Conservation (phyloP, 208 protist species). For the Porcisia deanei region DNA sequence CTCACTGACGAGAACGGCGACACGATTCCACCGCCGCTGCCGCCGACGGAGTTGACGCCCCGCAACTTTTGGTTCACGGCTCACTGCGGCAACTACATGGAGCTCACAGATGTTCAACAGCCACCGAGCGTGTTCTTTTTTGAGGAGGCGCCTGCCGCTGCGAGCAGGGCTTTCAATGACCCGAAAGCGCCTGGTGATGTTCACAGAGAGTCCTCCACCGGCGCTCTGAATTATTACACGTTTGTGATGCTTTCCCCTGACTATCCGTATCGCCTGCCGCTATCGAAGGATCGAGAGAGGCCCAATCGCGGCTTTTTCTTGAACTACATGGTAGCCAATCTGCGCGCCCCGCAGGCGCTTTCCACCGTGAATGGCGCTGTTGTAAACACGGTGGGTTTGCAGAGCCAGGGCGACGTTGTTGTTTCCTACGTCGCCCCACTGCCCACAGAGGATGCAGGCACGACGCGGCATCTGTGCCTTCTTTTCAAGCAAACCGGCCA, state of each 20-base stretch:
- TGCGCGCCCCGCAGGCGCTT: constrained; percentile 21
- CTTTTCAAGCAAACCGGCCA: constrained; percentile 66
- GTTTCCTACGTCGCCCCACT: constrained; percentile 83
- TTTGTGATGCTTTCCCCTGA: constrained; percentile 88
- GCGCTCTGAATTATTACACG: constrained; percentile 52
- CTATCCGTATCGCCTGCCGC: constrained; percentile 80
- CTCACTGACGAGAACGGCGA: constrained; percentile 62
- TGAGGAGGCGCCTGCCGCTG: constrained; percentile 23
- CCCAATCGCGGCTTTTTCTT: constrained; percentile 77
- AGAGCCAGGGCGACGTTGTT: constrained; percentile 68
- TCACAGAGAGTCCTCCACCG: neutral
- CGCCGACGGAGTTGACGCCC: constrained; percentile 48
- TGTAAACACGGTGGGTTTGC: constrained; percentile 14
- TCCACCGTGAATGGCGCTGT: constrained; percentile 14
- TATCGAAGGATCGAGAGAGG: constrained; percentile 39
- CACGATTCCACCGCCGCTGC: constrained; percentile 46
- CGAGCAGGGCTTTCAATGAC: neutral
- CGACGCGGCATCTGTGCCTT: constrained; percentile 83
- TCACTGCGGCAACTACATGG: constrained; percentile 92
- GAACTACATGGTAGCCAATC: constrained; percentile 88
- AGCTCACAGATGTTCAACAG: constrained; percentile 85
- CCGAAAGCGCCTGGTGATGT: neutral
- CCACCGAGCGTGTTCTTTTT: constrained; percentile 81
- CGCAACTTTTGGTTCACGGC: constrained; percentile 92
- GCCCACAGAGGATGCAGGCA: constrained; percentile 90